These are phyloP conservation scores for Calonectria fujianensis DNA, from an alignment of 2,329 filamentous ascomycete species.

Conservation along the genomic window DNA sequence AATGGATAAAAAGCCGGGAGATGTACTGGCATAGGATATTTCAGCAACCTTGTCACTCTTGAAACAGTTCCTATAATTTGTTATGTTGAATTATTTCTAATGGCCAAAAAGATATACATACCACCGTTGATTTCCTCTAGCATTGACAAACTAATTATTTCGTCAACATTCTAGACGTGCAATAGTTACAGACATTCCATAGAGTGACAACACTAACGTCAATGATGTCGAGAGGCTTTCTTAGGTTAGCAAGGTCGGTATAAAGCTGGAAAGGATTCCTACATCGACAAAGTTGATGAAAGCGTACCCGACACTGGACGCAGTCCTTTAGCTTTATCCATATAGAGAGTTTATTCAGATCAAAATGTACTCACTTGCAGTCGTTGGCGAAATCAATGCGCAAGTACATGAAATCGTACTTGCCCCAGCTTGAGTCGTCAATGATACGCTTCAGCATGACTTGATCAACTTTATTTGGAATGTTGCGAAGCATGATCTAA, in stretches of 20 bases:
- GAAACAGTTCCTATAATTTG: slow-evolving; percentile 80
- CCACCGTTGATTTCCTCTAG: slow-evolving; percentile 83
- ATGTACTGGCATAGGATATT: slow-evolving; percentile 94
- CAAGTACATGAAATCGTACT: slow-evolving; percentile 96
- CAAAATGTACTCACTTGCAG: slow-evolving; percentile 80
- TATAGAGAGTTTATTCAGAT: too few species aligned
- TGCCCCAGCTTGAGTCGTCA: slow-evolving; percentile 85
- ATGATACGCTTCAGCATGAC: slow-evolving; percentile 85
- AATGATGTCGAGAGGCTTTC: slow-evolving; percentile 82
- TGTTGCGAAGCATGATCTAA: slow-evolving; percentile 95
- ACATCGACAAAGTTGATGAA: slow-evolving; percentile 96
- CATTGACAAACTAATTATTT: slow-evolving; percentile 79
- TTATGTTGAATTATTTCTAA: neutral
- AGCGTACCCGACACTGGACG: slow-evolving; percentile 89
- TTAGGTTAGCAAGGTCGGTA: slow-evolving; percentile 60
- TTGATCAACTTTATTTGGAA: slow-evolving; percentile 92
- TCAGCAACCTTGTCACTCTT: slow-evolving; percentile 90
- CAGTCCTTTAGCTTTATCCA: slow-evolving; percentile 50
- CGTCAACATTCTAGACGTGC: slow-evolving; percentile 45
- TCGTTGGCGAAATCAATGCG: slow-evolving; percentile 91
- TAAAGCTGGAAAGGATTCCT: slow-evolving; percentile 58
- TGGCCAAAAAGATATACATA: slow-evolving; percentile 57
- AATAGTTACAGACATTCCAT: too few species aligned
- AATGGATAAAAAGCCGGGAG: fast-evolving
- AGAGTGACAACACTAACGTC: slow-evolving; percentile 68